phyloP scores from a whole-genome alignment of 148 eudicot species.

The Mesembryanthemum crystallinum region DNA sequence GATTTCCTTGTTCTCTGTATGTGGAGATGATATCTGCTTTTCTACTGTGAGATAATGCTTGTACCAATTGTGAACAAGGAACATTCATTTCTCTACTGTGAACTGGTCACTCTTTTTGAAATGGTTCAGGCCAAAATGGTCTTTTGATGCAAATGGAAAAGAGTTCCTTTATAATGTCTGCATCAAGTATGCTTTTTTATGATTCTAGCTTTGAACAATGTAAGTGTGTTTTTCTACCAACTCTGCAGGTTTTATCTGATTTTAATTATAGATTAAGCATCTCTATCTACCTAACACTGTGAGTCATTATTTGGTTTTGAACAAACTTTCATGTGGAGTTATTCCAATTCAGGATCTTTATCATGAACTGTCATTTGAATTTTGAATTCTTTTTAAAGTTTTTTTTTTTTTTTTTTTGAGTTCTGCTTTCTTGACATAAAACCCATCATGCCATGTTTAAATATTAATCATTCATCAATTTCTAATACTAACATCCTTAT shows the following conservation, averaged over 20 bases:
- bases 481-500: too few species aligned
- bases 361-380: constrained; percentile 4
- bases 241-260: constrained; percentile 6
- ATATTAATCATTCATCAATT: too few species aligned
- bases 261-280: constrained; percentile 27
- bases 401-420: not conserved
- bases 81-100: too few species aligned
- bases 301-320: not conserved
- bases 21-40: too few species aligned
- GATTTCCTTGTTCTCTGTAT: too few species aligned
- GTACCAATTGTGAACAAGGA: too few species aligned
- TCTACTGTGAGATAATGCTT: too few species aligned
- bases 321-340: constrained; percentile 20
- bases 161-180: not conserved
- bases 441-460: not conserved
- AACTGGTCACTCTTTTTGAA: not conserved
- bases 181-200: too few species aligned
- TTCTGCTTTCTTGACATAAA: not conserved
- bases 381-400: not conserved
- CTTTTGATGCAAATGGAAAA: not conserved
- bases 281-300: constrained; percentile 23
- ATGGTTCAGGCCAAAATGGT: not conserved
- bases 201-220: not conserved
- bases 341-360: constrained; percentile 16
- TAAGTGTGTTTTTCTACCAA: constrained; percentile 8